A percentile compares a stretch with the other conserved stretches of the same genome.
phyloP scores from a whole-genome alignment of 2,329 filamentous ascomycete species.

The Botrytis byssoidea region DNA sequence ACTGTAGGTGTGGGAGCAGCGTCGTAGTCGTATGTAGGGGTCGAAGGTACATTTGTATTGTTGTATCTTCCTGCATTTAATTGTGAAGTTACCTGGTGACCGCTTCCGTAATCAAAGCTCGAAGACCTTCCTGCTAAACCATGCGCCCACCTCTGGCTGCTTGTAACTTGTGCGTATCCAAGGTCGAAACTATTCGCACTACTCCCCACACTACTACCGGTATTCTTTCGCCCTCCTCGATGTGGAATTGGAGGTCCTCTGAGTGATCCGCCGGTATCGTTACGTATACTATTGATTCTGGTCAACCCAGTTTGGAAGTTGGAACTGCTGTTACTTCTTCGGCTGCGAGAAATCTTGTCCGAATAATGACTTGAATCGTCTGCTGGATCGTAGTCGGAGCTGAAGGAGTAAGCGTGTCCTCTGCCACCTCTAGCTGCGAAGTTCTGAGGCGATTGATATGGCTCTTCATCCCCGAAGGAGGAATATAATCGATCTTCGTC shows the following conservation, averaged over 20 bases:
- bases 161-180: constrained; percentile 57
- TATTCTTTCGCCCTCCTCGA: constrained; percentile 47
- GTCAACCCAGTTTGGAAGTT: constrained; percentile 61
- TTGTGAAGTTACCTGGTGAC: constrained; percentile 36
- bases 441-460: constrained; percentile 33
- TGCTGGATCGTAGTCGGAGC: constrained; percentile 57
- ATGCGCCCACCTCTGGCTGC: constrained; percentile 58
- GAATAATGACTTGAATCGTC: constrained; percentile 56
- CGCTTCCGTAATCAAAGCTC: constrained; percentile 69
- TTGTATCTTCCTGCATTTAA: constrained; percentile 36
- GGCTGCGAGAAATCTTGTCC: constrained; percentile 53
- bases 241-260: constrained; percentile 42
- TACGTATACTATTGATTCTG: constrained; percentile 60
- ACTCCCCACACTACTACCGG: constrained; percentile 68
- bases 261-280: constrained; percentile 37
- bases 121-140: constrained; percentile 56
- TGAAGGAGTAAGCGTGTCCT: constrained; percentile 55
- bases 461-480: constrained; percentile 34
- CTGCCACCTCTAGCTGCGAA: constrained; percentile 32
- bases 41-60: constrained; percentile 25
- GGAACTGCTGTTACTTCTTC: constrained; percentile 78
- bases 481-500: constrained; percentile 37
- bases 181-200: constrained; percentile 65
- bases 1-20: constrained; percentile 84
- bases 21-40: constrained; percentile 58